phyloP scores from a whole-genome alignment of 345 rosid species.

The Salix dunnii region DNA sequence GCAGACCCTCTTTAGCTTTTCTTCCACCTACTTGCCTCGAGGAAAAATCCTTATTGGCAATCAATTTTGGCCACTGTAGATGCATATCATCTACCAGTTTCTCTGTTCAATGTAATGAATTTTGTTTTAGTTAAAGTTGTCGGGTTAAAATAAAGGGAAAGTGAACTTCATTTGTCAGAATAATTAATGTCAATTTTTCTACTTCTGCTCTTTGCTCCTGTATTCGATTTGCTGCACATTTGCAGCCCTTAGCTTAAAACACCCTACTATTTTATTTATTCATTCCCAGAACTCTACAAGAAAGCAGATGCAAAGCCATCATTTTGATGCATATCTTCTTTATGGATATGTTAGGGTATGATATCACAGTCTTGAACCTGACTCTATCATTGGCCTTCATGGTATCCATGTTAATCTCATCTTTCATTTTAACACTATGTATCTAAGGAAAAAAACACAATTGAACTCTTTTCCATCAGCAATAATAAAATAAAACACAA shows the following conservation, averaged over 20 bases:
- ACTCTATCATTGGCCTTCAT: no score
- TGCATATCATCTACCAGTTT: not conserved
- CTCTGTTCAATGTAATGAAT: constrained; percentile 11
- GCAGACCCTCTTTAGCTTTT: not conserved
- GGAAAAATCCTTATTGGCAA: not conserved
- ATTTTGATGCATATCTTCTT: no score
- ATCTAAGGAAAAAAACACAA: no score
- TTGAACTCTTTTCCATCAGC: no score
- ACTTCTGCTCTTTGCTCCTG: not conserved
- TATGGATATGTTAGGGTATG: no score
- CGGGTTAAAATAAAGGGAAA: not conserved
- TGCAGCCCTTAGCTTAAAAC: not conserved
- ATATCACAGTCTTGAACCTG: no score
- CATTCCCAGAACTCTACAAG: not conserved
- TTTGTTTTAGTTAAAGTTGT: not conserved
- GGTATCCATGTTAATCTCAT: no score
- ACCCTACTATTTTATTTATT: not conserved
- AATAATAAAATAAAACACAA: no score
- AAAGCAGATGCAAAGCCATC: no score
- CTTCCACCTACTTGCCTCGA: not conserved
- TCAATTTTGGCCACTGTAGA: not conserved
- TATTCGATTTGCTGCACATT: not conserved
- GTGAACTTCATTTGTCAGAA: not conserved
- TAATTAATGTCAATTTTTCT: not conserved
- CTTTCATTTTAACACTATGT: no score